Evolutionary conservation across 2,329 filamentous ascomycete species (phyloP), one percentile per base, ranked within the genome.

Genomic region (Cadophora sp.): DNA sequence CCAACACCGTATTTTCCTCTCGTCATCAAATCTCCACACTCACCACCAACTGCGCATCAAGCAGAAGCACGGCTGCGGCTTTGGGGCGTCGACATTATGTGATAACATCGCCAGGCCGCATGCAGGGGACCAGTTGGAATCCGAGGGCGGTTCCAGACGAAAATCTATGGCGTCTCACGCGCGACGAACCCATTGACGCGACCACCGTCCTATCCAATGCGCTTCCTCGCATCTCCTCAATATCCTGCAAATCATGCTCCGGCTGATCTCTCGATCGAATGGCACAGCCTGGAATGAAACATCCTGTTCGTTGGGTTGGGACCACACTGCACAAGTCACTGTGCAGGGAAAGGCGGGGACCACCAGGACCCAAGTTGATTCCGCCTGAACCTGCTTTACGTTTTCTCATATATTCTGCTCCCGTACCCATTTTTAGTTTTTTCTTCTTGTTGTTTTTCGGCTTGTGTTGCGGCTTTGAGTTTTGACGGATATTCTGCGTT

Each of bases 91-190:
- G 41, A 60, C 11, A 60, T 33, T 41, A 48, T 47, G 58, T 60
- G 58, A 60, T 14, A 22, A 47, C n/a, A 33, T 20, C 24, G 14
- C 41, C 22, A 30, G 58, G 58, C 24, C 58, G 58, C 58, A 60
- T 60, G 41, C 58, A 60, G 41, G 24, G 41, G 58, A 45, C 56
- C 56, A 22, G 36, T 59, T 30, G 39, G 22, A 59, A 47, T 8
- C n/a, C 9, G 22, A 13, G 7, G 41, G 58, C 58, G 58, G 39
- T 48, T 60, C 58, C 22, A 60, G 41, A 60, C 41, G 39, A 47
- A 36, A 60, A 30, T 33, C 58, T 60, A 60, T 60, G 58, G 58
- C 41, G 43, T 48, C 41, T 60, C 58, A 60, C 58, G 58, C 58
- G 58, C 58, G 41, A 60, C 22, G 16, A 30, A 18, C 58, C 58